Percentiles rank a stretch among this genome's conserved stretches.
Conservation (phyloP, 1,284 basidiomycete species). For the Malassezia globosa region DNA sequence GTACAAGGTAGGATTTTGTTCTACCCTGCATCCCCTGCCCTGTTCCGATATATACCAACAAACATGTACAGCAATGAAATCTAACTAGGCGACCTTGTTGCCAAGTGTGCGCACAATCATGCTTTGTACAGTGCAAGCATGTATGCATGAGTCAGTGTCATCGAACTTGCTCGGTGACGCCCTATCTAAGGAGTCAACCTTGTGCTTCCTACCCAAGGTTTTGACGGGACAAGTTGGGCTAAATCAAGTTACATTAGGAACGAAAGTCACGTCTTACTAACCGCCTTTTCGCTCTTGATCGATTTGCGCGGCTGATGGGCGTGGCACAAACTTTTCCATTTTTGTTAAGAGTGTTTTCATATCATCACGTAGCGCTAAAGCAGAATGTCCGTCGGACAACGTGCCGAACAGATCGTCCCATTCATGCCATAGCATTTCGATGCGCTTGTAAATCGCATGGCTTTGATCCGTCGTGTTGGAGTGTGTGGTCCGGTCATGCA, state of each 20-base stretch:
- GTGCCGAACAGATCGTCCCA: not conserved
- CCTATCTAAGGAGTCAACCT: slow-evolving; percentile 16
- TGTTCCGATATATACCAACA: not conserved
- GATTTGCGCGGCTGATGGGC: slow-evolving; percentile 16
- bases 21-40: too few species aligned
- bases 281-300: slow-evolving; percentile 11
- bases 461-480: too few species aligned
- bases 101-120: too few species aligned
- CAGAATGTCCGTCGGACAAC: not conserved
- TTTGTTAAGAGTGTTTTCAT: not conserved
- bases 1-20: too few species aligned
- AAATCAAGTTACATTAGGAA: slow-evolving; percentile 1
- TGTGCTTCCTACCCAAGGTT: slow-evolving; percentile 7
- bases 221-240: slow-evolving; percentile 19
- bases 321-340: slow-evolving; percentile 10
- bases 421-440: not conserved
- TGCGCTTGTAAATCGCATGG: not conserved
- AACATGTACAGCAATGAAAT: not conserved
- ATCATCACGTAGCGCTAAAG: not conserved
- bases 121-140: not conserved
- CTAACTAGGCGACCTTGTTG: too few species aligned
- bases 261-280: slow-evolving; percentile 18
- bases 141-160: slow-evolving; percentile 2
- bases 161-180: not conserved
- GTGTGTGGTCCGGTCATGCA: not conserved